A percentile compares a stretch with the other conserved stretches of the same genome.
These are phyloP conservation scores for Podaxis pistillaris DNA, from an alignment of 768 basidiomycete genomes.

Conservation along the genomic window DNA sequence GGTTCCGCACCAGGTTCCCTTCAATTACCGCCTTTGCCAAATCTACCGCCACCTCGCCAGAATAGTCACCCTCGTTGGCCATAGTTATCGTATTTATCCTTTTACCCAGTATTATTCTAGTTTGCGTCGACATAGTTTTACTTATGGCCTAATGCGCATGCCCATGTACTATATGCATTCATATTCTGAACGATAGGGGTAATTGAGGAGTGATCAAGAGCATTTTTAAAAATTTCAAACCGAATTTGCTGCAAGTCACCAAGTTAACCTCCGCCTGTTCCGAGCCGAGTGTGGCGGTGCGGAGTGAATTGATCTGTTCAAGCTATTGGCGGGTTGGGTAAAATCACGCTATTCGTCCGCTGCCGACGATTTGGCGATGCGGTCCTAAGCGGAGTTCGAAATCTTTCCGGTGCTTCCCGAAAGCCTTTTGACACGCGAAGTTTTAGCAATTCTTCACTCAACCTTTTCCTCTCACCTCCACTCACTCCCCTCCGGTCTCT, in stretches of 20 bases:
- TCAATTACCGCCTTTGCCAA: conserved; percentile 26
- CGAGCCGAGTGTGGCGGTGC: conserved; percentile 1
- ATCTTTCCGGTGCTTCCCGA: conserved; percentile 49
- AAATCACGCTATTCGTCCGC: not conserved
- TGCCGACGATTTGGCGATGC: not conserved
- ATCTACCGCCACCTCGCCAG: conserved; percentile 8
- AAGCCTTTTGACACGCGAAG: conserved; percentile 43
- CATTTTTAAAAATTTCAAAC: not conserved
- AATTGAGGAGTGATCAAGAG: not conserved
- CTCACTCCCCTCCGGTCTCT: conserved; percentile 34
- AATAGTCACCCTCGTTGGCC: conserved; percentile 18
- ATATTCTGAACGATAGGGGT: conserved; percentile 9
- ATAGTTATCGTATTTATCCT: conserved; percentile 13
- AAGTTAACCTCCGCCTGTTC: not conserved
- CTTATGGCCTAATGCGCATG: conserved; percentile 16
- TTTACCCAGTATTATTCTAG: conserved; percentile 1
- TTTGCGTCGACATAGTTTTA: conserved; percentile 13
- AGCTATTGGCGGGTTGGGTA: not conserved
- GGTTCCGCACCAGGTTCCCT: conserved; percentile 16
- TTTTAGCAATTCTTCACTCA: conserved; percentile 36
- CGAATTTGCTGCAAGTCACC: not conserved
- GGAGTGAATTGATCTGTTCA: not conserved
- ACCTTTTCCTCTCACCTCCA: conserved; percentile 42
- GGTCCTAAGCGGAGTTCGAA: conserved; percentile 40
- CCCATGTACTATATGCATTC: conserved; percentile 13